Base-by-base conservation (phyloP, 768 basidiomycete species). In the Boletus speciosus region DNA sequence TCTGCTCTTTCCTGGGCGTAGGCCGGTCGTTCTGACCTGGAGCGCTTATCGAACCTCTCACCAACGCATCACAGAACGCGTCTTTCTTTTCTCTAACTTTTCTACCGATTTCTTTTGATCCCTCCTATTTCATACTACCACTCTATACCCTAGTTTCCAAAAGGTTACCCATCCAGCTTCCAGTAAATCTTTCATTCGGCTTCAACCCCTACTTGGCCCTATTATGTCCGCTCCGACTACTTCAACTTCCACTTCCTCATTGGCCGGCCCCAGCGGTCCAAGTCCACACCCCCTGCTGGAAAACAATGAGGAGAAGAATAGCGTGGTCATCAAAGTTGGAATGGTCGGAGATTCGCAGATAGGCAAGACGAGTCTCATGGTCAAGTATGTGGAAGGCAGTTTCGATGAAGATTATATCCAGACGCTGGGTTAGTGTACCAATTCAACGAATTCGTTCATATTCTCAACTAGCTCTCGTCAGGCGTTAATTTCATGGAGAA, bases 401-500 rank as follows among this genome's bases (percentile, higher is more conserved):
- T 97, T 96, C 73, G 94, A 97, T 74, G 94, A 96, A 78, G 96
- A 98, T 73, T 98, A 98, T 76, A 98, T 99, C 71, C 96, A 98
- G 83, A 98, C 96, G 76, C 86, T 99, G 76, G 96, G 93, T 88
- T 66, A 53, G 85, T 75, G 27, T 23, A 27, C 6, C 38, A 34
- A 37, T 53, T 51, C 36, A 47, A 35, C 43, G 0, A 29, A 1
- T 1, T 11, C 51, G 5, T 43, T 44, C 49, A 12, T 46, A 19
- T 42, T 15, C 56, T 64, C 55, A 68, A 42, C 40, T 21, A 16
- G 6, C 44, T 46, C 34, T 12, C 15, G 1, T 15, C 60, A 81
- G 92, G 96, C 78, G 94, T 98, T 77, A 98, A 98, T 74, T 98
- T 98, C 74, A 98, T 98, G 97, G 96, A 99, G 79, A 99, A 99